phyloP scores from a whole-genome alignment of 306 rosid species.

The Pyrus betulifolia region DNA sequence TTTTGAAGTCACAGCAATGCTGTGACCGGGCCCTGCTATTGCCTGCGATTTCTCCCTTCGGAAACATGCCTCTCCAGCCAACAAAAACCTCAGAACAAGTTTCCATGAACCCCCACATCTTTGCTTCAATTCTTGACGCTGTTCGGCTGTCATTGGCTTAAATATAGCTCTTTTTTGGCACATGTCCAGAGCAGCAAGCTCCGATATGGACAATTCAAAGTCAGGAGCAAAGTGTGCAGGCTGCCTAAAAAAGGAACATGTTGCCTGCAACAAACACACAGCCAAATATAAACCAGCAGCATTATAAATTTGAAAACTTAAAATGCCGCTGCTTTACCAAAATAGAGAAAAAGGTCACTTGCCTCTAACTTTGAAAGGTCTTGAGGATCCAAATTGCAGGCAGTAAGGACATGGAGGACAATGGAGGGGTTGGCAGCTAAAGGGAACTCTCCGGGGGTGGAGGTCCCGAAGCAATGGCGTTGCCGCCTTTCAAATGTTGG shows the following conservation, averaged over 20 bases:
- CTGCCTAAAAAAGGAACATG: conserved; percentile 88
- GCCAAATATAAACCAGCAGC: conserved; percentile 38
- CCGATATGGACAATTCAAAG: conserved; percentile 57
- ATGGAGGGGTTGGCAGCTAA: conserved; percentile 83
- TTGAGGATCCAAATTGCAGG: conserved; percentile 80
- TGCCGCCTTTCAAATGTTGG: conserved; percentile 65
- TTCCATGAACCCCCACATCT: conserved; percentile 96
- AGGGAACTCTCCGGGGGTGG: conserved; percentile 91
- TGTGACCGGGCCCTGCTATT: conserved; percentile 95
- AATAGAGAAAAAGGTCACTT: conserved; percentile 36
- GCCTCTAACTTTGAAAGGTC: conserved; percentile 97
- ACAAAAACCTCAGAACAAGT: conserved; percentile 78
- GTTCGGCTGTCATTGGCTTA: conserved; percentile 71
- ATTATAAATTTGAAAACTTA: conserved; percentile 19
- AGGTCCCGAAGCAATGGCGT: conserved; percentile 79
- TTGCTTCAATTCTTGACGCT: conserved; percentile 57
- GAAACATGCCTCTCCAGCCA: conserved; percentile 84
- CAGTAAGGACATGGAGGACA: conserved; percentile 87
- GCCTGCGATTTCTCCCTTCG: conserved; percentile 92
- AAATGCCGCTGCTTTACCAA: background rate
- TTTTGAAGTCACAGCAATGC: conserved; percentile 78
- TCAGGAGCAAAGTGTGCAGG: conserved; percentile 85
- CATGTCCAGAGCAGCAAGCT: conserved; percentile 93
- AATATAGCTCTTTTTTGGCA: conserved; percentile 84
- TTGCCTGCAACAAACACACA: conserved; percentile 64